Evolutionary conservation across 2,329 filamentous ascomycete genomes (phyloP).

Genomic region (Blastomyces parvus): DNA sequence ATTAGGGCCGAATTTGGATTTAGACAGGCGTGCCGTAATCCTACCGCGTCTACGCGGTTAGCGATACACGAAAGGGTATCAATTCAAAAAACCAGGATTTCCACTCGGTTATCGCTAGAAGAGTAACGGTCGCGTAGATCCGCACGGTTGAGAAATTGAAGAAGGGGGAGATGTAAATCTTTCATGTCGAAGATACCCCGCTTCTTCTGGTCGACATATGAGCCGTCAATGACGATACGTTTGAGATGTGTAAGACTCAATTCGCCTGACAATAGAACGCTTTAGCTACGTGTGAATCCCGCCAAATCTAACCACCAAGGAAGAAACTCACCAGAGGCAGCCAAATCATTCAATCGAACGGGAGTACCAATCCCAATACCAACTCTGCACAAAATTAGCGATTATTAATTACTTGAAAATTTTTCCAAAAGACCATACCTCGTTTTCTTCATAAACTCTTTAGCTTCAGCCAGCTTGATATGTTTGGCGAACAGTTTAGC

Average conservation of each 20-base stretch:
- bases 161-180: conserved; percentile 74
- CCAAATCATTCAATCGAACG: conserved; percentile 66
- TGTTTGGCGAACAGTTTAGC: conserved; percentile 97
- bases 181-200: conserved; percentile 90
- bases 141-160: conserved; percentile 59
- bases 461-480: conserved; percentile 85
- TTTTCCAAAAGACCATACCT: conserved; percentile 32
- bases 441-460: conserved; percentile 59
- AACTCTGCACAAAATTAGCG: conserved; percentile 45
- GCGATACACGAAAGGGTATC: conserved; percentile 25
- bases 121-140: conserved; percentile 64
- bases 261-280: conserved; percentile 43
- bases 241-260: conserved; percentile 62
- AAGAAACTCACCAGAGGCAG: conserved; percentile 60
- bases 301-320: not conserved
- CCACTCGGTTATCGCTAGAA: conserved; percentile 43
- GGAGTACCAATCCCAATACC: conserved; percentile 89
- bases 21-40: not conserved
- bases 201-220: conserved; percentile 91
- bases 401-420: not conserved
- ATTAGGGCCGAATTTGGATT: not conserved
- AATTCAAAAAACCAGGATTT: conserved; percentile 43
- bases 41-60: not conserved
- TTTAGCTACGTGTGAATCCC: conserved; percentile 7
- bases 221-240: conserved; percentile 79